Evolutionary conservation across 139 green algal genomes (phyloP), one percentile per base, ranked within the genome.

Genomic region (Tetradesmus lagerheimii): DNA sequence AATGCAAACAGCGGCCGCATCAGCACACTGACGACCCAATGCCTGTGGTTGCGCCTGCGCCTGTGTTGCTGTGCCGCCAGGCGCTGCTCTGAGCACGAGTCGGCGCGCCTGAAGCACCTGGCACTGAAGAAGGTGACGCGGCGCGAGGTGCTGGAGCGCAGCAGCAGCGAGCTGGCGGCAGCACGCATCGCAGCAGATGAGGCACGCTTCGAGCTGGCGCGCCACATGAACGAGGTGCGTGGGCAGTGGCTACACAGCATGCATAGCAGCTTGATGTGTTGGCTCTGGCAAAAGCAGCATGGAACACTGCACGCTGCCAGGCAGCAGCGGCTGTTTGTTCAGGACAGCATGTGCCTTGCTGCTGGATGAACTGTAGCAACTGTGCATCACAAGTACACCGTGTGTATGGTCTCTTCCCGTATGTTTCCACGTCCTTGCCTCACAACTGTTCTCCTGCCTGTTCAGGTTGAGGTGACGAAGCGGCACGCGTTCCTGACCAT

Each of bases 401-500:
- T 71, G 57, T 71, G 20, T 9, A 20, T n/a, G 23, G 20, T 71
- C 1, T 23, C 31, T 5, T 31, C 2, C 57, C 67, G 2, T 6
- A 14, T 37, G 66, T 5, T 37, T 4, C 66, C 66, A 11, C 11
- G 20, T 76, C 9, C 66, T 6, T 76, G 66, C 29, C 27, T n/a
- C n/a, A n/a, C n/a, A 3, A 16, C 27, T 37, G 27, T 80, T 14
- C 5, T n/a, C 37, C 2, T 15, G 6, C 20, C 3, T 43, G 12
- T 3, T 57, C 77, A 93, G 91, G 78, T 95, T 37, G 91, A 97
- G 75, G 43, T 80, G 23, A 85, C 85, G 29, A 96, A 95, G 88
- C 91, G 90, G 11, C 90, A 93, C 87, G 91, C 94, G 39, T 96
- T 97, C 84, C 88, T 97, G 78, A 92, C 94, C 27, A 88, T 93